Conservation (phyloP, 495 filamentous ascomycete genomes). For the Friedmanniomyces simplex region DNA sequence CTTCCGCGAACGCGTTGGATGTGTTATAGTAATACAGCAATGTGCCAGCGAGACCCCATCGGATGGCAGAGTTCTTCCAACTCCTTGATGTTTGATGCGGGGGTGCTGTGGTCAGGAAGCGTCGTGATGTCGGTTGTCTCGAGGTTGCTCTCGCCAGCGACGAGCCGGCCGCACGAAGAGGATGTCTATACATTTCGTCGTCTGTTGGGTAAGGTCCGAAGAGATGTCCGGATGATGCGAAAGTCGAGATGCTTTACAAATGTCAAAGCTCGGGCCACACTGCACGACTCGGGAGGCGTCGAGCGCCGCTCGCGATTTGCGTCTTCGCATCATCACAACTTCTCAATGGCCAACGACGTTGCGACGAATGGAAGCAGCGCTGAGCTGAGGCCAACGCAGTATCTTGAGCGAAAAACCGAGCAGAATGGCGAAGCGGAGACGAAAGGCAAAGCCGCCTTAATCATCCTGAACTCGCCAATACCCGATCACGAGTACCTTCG, state of each 20-base stretch:
- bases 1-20: slow-evolving; percentile 72
- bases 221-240: background rate
- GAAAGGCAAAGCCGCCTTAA: slow-evolving; percentile 17
- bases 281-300: background rate
- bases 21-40: slow-evolving; percentile 93
- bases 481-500: too few species aligned
- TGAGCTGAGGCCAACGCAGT: slow-evolving; percentile 10
- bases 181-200: slow-evolving; percentile 14
- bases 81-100: slow-evolving; percentile 54
- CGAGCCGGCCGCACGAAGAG: slow-evolving; percentile 6
- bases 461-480: slow-evolving; percentile 35
- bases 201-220: too few species aligned
- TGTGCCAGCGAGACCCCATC: slow-evolving; percentile 66
- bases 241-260: background rate
- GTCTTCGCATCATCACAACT: background rate
- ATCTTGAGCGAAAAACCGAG: background rate
- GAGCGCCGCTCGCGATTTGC: background rate
- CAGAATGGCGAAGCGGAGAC: background rate
- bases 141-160: slow-evolving; percentile 2
- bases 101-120: slow-evolving; percentile 64
- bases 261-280: background rate
- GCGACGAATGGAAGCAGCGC: background rate
- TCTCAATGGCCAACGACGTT: background rate
- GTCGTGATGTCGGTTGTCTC: slow-evolving; percentile 30
- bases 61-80: slow-evolving; percentile 66